Evolutionary conservation across 2,329 filamentous ascomycete species (phyloP), one percentile per base, ranked within the genome.

Genomic region (Zarea fungicola): DNA sequence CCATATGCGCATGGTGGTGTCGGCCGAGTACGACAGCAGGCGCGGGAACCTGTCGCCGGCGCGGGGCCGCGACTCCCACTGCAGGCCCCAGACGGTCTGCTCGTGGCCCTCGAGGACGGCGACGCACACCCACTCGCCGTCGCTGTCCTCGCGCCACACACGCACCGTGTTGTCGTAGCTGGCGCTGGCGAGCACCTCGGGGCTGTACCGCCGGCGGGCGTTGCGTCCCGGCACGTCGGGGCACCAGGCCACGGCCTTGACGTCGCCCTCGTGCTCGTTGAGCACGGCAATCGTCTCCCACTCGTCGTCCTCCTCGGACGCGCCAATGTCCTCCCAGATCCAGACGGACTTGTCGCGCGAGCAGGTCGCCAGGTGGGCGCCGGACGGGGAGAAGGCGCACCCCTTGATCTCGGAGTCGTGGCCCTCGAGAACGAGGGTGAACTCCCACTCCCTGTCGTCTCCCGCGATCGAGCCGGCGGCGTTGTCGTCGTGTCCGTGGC

Each of bases 251-350:
- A 99, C 88, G 55, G 84, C 89, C 66, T 99, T 99, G 56, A 99
- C 91, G 68, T 99, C 93, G 19, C 88, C 91, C 40, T 91, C 87
- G 65, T 99, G 93, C 69, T 97, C 93, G 67, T 88, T 89, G 60
- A 97, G 76, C 46, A 97, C 92, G 0, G 92, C 93, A 14, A 97
- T 84, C 2, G 93, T 97, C 75, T 99, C 93, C 73, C 91, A 97
- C 64, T 97, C 93, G 65, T 96, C 92, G 48, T 95, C 91, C 14
- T 85, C 87, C 56, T 87, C 85, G 48, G 72, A 70, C 8, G 70
- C 69, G 32, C 80, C 80, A 47, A 96, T 80, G 65, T 97, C 93
- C 68, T 99, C 93, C 93, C 93, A 99, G 59, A 99, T 89, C 93
- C 93, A 99, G 16, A 97, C 89, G 14, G 82, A 87, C 72, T 97